Evolutionary conservation across 1,284 basidiomycete genomes (phyloP).

Genomic region (Moniliella sp.): DNA sequence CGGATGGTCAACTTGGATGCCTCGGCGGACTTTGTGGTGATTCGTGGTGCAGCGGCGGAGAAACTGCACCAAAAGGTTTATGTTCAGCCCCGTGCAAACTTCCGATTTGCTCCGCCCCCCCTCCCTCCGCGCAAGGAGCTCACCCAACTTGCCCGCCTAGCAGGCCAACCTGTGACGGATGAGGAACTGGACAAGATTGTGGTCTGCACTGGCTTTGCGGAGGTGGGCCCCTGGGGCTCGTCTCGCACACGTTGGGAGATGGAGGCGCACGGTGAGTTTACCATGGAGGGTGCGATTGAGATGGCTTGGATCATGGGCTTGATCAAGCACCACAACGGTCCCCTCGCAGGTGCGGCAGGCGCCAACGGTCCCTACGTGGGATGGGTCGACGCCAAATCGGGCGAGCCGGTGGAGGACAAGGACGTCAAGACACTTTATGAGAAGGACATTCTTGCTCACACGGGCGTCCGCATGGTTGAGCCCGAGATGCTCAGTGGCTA

Average conservation of each 20-base stretch:
- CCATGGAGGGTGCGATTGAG: constrained; percentile 85
- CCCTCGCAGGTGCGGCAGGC: too few species aligned
- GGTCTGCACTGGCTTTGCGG: constrained; percentile 84
- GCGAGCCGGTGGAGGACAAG: constrained; percentile 92
- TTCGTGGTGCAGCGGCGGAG: constrained; percentile 77
- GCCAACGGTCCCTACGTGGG: constrained; percentile 84
- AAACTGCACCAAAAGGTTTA: constrained; percentile 78
- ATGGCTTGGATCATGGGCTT: constrained; percentile 98
- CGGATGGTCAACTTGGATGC: constrained; percentile 82
- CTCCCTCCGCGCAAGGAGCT: constrained; percentile 42
- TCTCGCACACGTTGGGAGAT: constrained; percentile 89
- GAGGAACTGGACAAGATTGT: constrained; percentile 89
- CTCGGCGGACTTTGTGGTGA: constrained; percentile 73
- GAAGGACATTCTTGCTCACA: constrained; percentile 70
- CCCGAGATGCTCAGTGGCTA: constrained; percentile 92
- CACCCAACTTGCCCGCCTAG: constrained; percentile 42
- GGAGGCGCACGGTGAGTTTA: constrained; percentile 22
- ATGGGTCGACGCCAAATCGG: constrained; percentile 87
- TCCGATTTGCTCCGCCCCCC: constrained; percentile 75
- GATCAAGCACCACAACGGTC: constrained; percentile 94
- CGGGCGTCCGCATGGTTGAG: constrained; percentile 89
- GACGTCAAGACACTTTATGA: constrained; percentile 82
- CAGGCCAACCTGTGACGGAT: constrained; percentile 40
- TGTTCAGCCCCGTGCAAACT: constrained; percentile 85
- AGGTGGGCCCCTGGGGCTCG: constrained; percentile 96